These are phyloP conservation scores for Diaporthe amygdali DNA, from an alignment of 2,329 filamentous ascomycete genomes.

Conservation along the genomic window DNA sequence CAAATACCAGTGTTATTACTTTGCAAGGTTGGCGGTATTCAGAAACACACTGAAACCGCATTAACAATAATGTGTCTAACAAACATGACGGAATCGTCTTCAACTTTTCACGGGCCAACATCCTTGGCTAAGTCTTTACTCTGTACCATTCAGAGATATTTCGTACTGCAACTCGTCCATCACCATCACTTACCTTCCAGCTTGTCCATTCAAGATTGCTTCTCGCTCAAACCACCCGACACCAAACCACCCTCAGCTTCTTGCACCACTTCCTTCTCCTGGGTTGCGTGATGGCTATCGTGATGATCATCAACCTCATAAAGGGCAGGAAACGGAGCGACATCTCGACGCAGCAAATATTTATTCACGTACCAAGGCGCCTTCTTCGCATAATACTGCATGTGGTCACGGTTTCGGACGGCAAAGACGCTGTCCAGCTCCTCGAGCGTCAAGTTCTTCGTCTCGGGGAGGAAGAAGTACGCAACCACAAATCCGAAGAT, in stretches of 20 bases:
- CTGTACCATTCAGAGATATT: neutral
- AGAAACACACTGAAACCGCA: too few relatives aligned
- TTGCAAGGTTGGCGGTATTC: too few relatives aligned
- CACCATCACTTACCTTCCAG: neutral
- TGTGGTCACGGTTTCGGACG: neutral
- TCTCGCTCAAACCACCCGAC: neutral
- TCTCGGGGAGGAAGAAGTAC: slow-evolving; percentile 62
- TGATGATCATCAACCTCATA: slow-evolving; percentile 5
- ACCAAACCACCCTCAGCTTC: neutral
- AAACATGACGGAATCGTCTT: neutral
- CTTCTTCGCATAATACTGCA: neutral
- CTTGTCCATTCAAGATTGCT: neutral
- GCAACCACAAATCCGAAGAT: slow-evolving; percentile 59
- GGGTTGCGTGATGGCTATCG: neutral
- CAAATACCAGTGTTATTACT: too few relatives aligned
- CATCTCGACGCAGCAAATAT: neutral
- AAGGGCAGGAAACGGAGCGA: neutral
- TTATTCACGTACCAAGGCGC: neutral
- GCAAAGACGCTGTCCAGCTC: slow-evolving; percentile 52
- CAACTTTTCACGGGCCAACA: neutral
- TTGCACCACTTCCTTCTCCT: neutral
- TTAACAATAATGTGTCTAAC: neutral
- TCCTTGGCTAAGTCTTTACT: too few relatives aligned
- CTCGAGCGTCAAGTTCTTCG: slow-evolving; percentile 61
- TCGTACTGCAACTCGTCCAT: too few relatives aligned